A percentile compares a stretch with the other conserved stretches of the same genome.
Conservation (phyloP, 2,329 filamentous ascomycete species). For the Neofusicoccum sp. region DNA sequence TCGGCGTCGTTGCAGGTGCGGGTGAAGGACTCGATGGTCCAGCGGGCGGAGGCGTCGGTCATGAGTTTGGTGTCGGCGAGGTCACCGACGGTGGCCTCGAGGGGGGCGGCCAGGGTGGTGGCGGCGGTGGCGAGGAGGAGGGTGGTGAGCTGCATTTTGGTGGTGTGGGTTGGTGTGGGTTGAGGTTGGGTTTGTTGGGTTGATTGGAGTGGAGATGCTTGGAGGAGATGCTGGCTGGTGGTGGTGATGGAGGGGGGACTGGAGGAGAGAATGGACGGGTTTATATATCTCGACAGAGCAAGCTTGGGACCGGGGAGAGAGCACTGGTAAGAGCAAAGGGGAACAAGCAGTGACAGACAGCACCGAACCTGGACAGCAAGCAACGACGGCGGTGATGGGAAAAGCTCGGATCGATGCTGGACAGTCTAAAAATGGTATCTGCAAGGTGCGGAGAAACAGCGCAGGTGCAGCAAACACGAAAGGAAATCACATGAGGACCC, state of each 20-base stretch:
- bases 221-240: constrained; percentile 2
- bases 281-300: constrained; percentile 4
- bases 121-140: neutral
- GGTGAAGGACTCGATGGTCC: constrained; percentile 15
- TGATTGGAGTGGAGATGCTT: neutral
- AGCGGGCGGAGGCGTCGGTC: constrained; percentile 6
- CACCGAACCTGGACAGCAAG: neutral
- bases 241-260: constrained; percentile 5
- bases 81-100: neutral
- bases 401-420: neutral
- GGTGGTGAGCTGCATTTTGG: constrained; percentile 17
- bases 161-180: neutral
- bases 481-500: constrained; percentile 10
- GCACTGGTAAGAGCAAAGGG: neutral
- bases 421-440: constrained; percentile 6
- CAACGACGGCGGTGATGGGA: neutral
- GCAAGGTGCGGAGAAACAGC: constrained; percentile 3
- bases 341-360: neutral
- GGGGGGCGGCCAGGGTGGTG: neutral
- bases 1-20: constrained; percentile 11
- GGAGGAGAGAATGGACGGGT: neutral
- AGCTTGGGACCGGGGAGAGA: neutral
- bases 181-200: neutral
- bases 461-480: neutral
- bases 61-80: constrained; percentile 6